A percentile compares a stretch with the other conserved stretches of the same genome.
Evolutionary conservation across 2,329 filamentous ascomycete genomes (phyloP).

Genomic region (Curvularia lunata): DNA sequence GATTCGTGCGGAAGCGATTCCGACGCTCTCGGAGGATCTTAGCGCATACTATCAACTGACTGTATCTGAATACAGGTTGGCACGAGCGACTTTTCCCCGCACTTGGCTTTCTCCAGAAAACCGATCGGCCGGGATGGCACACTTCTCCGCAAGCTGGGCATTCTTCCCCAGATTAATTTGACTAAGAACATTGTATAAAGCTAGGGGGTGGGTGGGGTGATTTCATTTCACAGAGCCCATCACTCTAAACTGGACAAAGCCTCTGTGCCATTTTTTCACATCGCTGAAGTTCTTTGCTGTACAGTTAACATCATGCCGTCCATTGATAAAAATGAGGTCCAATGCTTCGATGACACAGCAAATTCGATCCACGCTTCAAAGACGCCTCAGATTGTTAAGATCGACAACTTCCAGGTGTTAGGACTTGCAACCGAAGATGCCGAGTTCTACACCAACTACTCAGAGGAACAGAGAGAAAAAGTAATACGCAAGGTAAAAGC

Average conservation of each 20-base stretch:
- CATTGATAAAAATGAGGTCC: conserved; percentile 33
- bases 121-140: conserved; percentile 1
- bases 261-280: neutral
- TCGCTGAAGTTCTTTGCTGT: neutral
- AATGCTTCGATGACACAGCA: conserved; percentile 30
- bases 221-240: neutral
- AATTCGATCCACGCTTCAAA: conserved; percentile 27
- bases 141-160: conserved; percentile 4
- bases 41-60: neutral
- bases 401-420: conserved; percentile 37
- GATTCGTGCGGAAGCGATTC: conserved; percentile 1
- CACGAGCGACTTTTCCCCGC: conserved; percentile 5
- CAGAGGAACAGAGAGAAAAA: conserved; percentile 57
- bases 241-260: neutral
- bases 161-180: neutral
- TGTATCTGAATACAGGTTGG: neutral
- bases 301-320: conserved; percentile 16
- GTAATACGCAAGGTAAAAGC: conserved; percentile 31
- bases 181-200: conserved; percentile 6
- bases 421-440: conserved; percentile 31
- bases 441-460: conserved; percentile 32
- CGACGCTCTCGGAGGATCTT: neutral
- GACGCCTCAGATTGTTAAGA: conserved; percentile 31
- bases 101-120: conserved; percentile 13
- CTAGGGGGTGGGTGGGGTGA: neutral